These are phyloP conservation scores for Psilocybe mexicana DNA, from an alignment of 1,284 basidiomycete species.

Conservation along the genomic window DNA sequence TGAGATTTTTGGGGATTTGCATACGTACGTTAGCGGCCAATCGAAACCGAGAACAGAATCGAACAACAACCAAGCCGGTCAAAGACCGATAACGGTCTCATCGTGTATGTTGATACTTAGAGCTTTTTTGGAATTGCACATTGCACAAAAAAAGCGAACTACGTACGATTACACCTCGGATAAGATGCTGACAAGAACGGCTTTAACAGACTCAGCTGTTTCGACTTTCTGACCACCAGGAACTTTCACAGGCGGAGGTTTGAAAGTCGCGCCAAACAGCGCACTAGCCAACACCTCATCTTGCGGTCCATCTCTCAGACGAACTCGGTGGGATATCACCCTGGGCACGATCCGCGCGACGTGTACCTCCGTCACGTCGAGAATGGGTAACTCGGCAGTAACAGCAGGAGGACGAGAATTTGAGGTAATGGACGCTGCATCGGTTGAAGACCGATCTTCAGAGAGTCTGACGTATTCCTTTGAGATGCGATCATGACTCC, in stretches of 20 bases:
- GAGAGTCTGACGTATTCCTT: slow-evolving; percentile 15
- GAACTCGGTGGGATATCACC: slow-evolving; percentile 68
- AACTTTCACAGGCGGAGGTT: slow-evolving; percentile 2
- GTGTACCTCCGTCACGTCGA: slow-evolving; percentile 72
- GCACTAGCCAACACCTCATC: slow-evolving; percentile 67
- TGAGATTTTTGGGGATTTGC: too few relatives aligned
- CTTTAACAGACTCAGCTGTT: too few relatives aligned
- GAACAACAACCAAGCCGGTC: too few relatives aligned
- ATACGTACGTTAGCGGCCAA: too few relatives aligned
- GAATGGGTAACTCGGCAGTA: slow-evolving; percentile 20
- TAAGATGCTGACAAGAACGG: too few relatives aligned
- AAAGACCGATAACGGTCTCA: too few relatives aligned
- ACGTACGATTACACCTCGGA: too few relatives aligned
- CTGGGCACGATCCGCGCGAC: slow-evolving; percentile 68
- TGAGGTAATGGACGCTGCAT: not conserved
- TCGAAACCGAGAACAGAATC: too few relatives aligned
- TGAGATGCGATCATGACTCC: slow-evolving; percentile 22
- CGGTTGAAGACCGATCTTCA: not conserved
- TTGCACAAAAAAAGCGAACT: too few relatives aligned
- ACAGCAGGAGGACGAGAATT: slow-evolving; percentile 1
- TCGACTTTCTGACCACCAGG: too few relatives aligned
- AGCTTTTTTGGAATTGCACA: too few relatives aligned
- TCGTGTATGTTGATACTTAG: too few relatives aligned
- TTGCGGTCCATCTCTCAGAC: slow-evolving; percentile 63
- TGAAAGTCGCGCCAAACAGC: slow-evolving; percentile 50